A percentile compares a stretch with the other conserved stretches of the same genome.
Evolutionary conservation across 2,329 filamentous ascomycete species (phyloP).

Genomic region (Pseudonectria foliicola): DNA sequence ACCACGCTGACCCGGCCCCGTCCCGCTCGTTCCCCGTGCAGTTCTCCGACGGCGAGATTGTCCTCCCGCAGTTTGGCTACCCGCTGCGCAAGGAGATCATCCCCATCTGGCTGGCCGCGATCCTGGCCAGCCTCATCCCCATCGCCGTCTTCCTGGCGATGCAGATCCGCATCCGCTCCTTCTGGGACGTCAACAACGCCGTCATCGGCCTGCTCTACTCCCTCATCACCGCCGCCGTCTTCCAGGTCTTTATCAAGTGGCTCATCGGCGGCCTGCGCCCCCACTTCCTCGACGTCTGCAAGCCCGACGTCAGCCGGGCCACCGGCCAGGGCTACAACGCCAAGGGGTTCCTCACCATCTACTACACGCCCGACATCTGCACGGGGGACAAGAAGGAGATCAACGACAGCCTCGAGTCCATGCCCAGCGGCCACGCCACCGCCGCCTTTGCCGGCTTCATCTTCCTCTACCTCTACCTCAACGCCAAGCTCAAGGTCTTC

Average conservation of each 20-base stretch:
- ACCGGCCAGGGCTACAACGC: constrained; percentile 34
- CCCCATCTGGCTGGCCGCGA: constrained; percentile 62
- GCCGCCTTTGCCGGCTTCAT: constrained; percentile 67
- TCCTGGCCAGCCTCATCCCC: constrained; percentile 58
- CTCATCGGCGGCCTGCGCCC: constrained; percentile 67
- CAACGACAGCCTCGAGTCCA: constrained; percentile 62
- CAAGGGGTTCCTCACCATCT: constrained; percentile 50
- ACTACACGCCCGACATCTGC: constrained; percentile 64
- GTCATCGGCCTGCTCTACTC: constrained; percentile 62
- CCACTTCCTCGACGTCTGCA: constrained; percentile 64
- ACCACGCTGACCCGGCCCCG: constrained; percentile 57
- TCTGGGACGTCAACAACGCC: constrained; percentile 67
- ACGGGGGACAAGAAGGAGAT: constrained; percentile 58
- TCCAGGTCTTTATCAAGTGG: constrained; percentile 71
- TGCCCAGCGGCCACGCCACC: constrained; percentile 68
- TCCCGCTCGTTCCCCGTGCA: constrained; percentile 63
- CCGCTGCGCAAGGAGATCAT: constrained; percentile 63
- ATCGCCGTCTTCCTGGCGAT: constrained; percentile 57
- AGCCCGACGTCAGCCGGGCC: constrained; percentile 36
- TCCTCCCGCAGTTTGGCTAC: constrained; percentile 65
- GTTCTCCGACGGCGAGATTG: constrained; percentile 59
- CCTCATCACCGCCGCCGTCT: constrained; percentile 63
- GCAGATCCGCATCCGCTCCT: constrained; percentile 61
- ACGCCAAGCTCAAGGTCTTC: constrained; percentile 72
- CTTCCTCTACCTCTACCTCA: constrained; percentile 66